Conservation (phyloP, 2,329 filamentous ascomycete genomes). For the Fusarium chaquense region DNA sequence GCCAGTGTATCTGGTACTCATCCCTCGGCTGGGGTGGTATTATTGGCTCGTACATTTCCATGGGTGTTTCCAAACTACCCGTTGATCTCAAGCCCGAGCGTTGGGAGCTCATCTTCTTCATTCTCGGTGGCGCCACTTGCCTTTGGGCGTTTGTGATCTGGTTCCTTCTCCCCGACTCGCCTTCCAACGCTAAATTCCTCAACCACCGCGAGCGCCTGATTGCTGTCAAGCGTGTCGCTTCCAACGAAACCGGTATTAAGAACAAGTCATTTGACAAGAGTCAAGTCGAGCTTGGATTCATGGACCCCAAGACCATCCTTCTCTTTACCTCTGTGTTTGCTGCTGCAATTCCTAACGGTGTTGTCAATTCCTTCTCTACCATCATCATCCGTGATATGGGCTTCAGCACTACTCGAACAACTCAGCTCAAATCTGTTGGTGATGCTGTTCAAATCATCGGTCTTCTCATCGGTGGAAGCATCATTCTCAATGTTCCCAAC, state of each 20-base stretch:
- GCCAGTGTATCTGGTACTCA: slow-evolving; percentile 16
- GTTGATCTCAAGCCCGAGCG: slow-evolving; percentile 8
- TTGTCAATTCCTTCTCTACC: slow-evolving; percentile 14
- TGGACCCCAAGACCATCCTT: slow-evolving; percentile 8
- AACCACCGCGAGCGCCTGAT: slow-evolving; percentile 12
- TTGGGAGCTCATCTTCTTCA: slow-evolving; percentile 10
- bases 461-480: slow-evolving; percentile 3
- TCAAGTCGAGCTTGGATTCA: slow-evolving; percentile 5
- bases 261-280: slow-evolving; percentile 12
- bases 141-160: slow-evolving; percentile 17
- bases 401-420: slow-evolving; percentile 8
- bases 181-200: slow-evolving; percentile 6
- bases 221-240: slow-evolving; percentile 11
- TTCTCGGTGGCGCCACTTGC: slow-evolving; percentile 8
- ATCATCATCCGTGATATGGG: slow-evolving; percentile 21
- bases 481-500: slow-evolving; percentile 10
- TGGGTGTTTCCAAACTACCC: slow-evolving; percentile 16
- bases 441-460: slow-evolving; percentile 13
- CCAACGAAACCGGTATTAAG: slow-evolving; percentile 8
- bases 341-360: slow-evolving; percentile 11
- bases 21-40: slow-evolving; percentile 13
- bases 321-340: slow-evolving; percentile 11
- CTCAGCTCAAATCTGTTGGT: slow-evolving; percentile 10
- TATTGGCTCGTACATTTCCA: slow-evolving; percentile 6
- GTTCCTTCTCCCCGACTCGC: slow-evolving; percentile 14